phyloP scores from a whole-genome alignment of 2,329 filamentous ascomycete species.

The Penicillium hesseltinei region DNA sequence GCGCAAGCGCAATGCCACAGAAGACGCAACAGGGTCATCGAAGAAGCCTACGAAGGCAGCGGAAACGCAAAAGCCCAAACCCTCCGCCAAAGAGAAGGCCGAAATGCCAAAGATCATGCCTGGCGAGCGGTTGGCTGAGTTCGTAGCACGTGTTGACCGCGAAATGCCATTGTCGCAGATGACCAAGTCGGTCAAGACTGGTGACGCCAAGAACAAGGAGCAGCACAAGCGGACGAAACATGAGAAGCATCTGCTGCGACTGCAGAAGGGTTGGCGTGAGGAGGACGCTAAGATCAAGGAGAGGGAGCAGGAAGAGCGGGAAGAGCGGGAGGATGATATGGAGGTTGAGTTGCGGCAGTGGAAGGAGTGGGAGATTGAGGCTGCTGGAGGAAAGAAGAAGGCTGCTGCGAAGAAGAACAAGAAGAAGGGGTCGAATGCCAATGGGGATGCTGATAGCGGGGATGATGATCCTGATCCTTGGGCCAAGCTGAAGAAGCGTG shows the following conservation, averaged over 20 bases:
- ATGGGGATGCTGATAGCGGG: slow-evolving; percentile 51
- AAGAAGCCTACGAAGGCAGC: slow-evolving; percentile 14
- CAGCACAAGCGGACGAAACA: slow-evolving; percentile 69
- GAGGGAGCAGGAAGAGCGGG: slow-evolving; percentile 73
- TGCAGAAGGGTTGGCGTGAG: slow-evolving; percentile 59
- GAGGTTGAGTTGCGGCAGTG: slow-evolving; percentile 63
- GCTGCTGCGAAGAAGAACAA: slow-evolving; percentile 38
- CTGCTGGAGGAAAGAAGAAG: slow-evolving; percentile 51
- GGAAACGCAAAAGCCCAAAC: slow-evolving; percentile 5
- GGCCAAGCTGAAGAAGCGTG: slow-evolving; percentile 67
- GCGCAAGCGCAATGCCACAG: slow-evolving; percentile 42
- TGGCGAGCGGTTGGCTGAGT: slow-evolving; percentile 79
- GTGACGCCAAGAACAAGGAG: slow-evolving; percentile 42
- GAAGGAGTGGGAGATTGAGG: slow-evolving; percentile 60
- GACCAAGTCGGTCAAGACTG: slow-evolving; percentile 52
- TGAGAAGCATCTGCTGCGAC: slow-evolving; percentile 70
- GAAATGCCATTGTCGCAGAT: slow-evolving; percentile 74
- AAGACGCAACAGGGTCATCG: slow-evolving; percentile 7
- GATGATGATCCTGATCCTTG: slow-evolving; percentile 73
- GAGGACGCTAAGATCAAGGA: slow-evolving; percentile 60
- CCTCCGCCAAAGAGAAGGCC: slow-evolving; percentile 15
- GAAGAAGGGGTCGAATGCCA: slow-evolving; percentile 43
- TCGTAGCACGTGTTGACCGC: slow-evolving; percentile 77
- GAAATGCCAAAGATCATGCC: slow-evolving; percentile 69
- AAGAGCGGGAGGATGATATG: slow-evolving; percentile 62